Evolutionary conservation across 2,329 filamentous ascomycete genomes (phyloP), one percentile per base, ranked within the genome.

Genomic region (Parasarocladium wereldwijsianum): DNA sequence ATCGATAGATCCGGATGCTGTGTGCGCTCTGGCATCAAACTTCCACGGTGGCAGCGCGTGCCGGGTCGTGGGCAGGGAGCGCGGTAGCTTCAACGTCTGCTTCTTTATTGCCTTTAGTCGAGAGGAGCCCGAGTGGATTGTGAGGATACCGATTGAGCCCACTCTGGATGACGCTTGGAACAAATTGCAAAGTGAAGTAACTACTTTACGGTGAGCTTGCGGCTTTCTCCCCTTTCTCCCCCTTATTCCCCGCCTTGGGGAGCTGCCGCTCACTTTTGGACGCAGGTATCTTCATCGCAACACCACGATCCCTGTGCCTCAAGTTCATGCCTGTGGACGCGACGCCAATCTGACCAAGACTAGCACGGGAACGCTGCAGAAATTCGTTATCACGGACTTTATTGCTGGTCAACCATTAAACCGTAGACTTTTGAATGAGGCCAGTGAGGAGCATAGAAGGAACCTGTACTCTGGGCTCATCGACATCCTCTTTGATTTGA

Each of bases 1-100:
- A n/a, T 42, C 38, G 2, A 24, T 43, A 23, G 31, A 40, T 24
- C 14, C 12, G 13, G 21, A 33, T 35, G 37, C 38, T 5, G 29
- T 44, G 31, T 40, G 40, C 32, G 35, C 34, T 23, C 33, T 45
- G 20, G 43, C 38, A 20, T 42, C 40, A 27, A 35, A 22, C 16
- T 32, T 36, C 32, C 39, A 40, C 19, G n/a, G 36, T 29, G 39
- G 34, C 17, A 39, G 23, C 25, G 24, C 23, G 8, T 43, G 38
- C 30, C 18, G 23, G 20, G 35, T 45, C 11, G 35, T 38, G n/a
- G 32, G 32, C 10, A 33, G 30, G 24, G 18, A 34, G 5, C 39
- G 26, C 29, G 38, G 38, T 15, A 40, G 38, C 26, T 39, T 37
- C 26, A 40, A 40, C 21, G 31, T 36, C 26, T 40, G 38, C 24